Percentiles rank a stretch among this genome's conserved stretches.
phyloP scores from a whole-genome alignment of 176 grass and related monocot genomes.

The Oryza glumipatula region DNA sequence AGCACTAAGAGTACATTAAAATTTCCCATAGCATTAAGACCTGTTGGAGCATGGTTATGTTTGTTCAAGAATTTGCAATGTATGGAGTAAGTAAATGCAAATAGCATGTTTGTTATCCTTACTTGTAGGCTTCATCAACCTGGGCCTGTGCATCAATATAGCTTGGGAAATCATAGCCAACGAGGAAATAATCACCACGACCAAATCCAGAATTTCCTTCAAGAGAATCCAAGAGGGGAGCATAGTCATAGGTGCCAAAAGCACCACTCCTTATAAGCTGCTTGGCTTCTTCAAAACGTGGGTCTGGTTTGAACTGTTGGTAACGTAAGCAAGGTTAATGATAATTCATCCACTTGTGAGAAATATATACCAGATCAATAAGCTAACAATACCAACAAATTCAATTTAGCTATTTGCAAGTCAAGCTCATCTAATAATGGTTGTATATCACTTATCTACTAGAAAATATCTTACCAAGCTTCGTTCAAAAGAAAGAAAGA shows the following conservation, averaged over 20 bases:
- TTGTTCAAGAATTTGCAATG: constrained; percentile 25
- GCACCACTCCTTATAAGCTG: constrained; percentile 71
- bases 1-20: not conserved
- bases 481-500: too few relatives aligned
- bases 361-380: constrained; percentile 26
- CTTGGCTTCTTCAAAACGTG: constrained; percentile 94
- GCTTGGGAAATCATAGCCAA: constrained; percentile 95
- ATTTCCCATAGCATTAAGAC: constrained; percentile 14
- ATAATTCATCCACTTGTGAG: constrained; percentile 30
- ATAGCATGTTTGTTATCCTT: constrained; percentile 47
- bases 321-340: constrained; percentile 29
- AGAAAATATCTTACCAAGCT: constrained; percentile 57
- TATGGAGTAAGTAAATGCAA: not conserved
- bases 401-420: constrained; percentile 1
- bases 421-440: not conserved
- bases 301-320: constrained; percentile 89
- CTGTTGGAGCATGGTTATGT: not conserved
- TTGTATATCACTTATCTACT: not conserved
- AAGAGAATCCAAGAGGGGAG: constrained; percentile 85
- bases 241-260: constrained; percentile 89
- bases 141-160: constrained; percentile 78
- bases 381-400: not conserved
- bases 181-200: constrained; percentile 96
- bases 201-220: constrained; percentile 97
- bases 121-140: constrained; percentile 98